Evolutionary conservation across 1,284 basidiomycete genomes (phyloP).

Genomic region (Malassezia yamatoensis): DNA sequence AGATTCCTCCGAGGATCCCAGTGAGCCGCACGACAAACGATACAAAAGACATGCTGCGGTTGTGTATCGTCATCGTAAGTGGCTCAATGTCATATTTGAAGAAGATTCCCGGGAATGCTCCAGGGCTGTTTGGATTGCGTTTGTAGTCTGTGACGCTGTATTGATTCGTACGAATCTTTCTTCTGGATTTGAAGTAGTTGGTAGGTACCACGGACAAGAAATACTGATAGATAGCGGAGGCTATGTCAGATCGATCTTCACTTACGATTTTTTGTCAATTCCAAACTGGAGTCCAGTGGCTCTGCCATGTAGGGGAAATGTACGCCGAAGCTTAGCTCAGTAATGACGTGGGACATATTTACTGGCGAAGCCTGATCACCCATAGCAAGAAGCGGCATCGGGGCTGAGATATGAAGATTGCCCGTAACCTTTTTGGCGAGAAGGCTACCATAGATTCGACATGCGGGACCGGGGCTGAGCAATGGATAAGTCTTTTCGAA

Average conservation of each 20-base stretch:
- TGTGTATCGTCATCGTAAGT: slow-evolving; percentile 69
- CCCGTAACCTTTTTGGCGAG: slow-evolving; percentile 79
- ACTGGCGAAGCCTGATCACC: slow-evolving; percentile 75
- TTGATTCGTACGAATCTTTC: slow-evolving; percentile 67
- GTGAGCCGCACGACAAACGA: slow-evolving; percentile 69
- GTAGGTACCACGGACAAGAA: slow-evolving; percentile 91
- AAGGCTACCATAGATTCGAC: slow-evolving; percentile 74
- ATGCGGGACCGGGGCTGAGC: slow-evolving; percentile 54
- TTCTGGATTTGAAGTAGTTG: slow-evolving; percentile 61
- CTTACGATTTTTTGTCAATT: slow-evolving; percentile 60
- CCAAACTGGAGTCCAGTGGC: slow-evolving; percentile 68
- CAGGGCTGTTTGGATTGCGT: slow-evolving; percentile 62
- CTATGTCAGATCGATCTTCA: slow-evolving; percentile 23
- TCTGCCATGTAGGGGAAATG: slow-evolving; percentile 92
- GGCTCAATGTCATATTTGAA: slow-evolving; percentile 77
- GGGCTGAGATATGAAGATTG: slow-evolving; percentile 54
- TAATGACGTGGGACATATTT: slow-evolving; percentile 88
- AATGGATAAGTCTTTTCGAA: slow-evolving; percentile 44
- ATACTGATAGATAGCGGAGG: slow-evolving; percentile 62
- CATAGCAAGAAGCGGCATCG: slow-evolving; percentile 53
- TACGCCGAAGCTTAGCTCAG: slow-evolving; percentile 91
- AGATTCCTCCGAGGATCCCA: slow-evolving; percentile 50
- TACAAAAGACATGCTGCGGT: slow-evolving; percentile 69
- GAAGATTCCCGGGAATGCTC: slow-evolving; percentile 61
- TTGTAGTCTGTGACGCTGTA: slow-evolving; percentile 93